A percentile compares a stretch with the other conserved stretches of the same genome.
phyloP scores from a whole-genome alignment of 2,329 filamentous ascomycete species.

The Nannizziopsis barbatae region DNA sequence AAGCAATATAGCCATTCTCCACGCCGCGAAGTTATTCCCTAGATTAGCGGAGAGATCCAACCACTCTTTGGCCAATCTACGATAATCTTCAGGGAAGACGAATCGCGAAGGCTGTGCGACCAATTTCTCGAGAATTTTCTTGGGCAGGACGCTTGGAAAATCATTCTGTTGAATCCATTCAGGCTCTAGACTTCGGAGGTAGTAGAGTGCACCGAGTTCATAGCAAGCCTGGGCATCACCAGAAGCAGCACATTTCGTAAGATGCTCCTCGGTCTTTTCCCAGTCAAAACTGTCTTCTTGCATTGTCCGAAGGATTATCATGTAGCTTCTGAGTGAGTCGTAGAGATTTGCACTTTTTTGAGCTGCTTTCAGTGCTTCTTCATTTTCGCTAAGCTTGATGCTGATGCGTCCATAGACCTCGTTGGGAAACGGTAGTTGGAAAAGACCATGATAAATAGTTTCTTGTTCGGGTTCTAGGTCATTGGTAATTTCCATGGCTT shows the following conservation, averaged over 20 bases:
- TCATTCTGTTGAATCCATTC: slow-evolving; percentile 13
- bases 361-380: slow-evolving; percentile 18
- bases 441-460: slow-evolving; percentile 3
- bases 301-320: slow-evolving; percentile 20
- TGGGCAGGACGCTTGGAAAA: background rate
- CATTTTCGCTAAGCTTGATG: slow-evolving; percentile 12
- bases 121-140: background rate
- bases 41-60: slow-evolving; percentile 21
- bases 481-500: slow-evolving; percentile 12
- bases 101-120: background rate
- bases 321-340: slow-evolving; percentile 21
- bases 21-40: background rate
- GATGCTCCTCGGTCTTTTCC: slow-evolving; percentile 27
- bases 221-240: slow-evolving; percentile 23
- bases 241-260: slow-evolving; percentile 26
- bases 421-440: slow-evolving; percentile 10
- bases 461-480: background rate
- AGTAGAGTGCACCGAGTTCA: slow-evolving; percentile 30
- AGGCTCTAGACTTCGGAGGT: slow-evolving; percentile 19
- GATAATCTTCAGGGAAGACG: background rate
- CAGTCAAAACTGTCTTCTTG: slow-evolving; percentile 19
- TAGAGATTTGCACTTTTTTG: slow-evolving; percentile 23
- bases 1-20: slow-evolving; percentile 20
- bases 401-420: slow-evolving; percentile 22
- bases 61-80: slow-evolving; percentile 26